Percentiles rank a stretch among this genome's conserved stretches.
These are phyloP conservation scores for Oleoguttula mirabilis DNA, from an alignment of 495 filamentous ascomycete species.

Conservation along the genomic window DNA sequence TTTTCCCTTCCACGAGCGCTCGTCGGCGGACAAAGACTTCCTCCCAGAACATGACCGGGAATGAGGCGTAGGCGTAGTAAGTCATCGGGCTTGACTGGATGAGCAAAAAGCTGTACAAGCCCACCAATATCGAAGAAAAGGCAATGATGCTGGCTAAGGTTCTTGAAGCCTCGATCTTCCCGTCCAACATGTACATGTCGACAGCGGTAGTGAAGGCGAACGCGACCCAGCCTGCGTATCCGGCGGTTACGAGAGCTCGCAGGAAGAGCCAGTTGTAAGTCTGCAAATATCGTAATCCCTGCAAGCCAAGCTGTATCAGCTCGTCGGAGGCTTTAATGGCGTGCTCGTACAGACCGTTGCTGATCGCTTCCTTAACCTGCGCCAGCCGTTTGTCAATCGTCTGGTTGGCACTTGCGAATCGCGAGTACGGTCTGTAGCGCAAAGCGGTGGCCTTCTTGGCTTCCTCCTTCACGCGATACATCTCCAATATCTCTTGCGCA, in stretches of 20 bases:
- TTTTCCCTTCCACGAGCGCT: conserved; percentile 54
- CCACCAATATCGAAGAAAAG: conserved; percentile 65
- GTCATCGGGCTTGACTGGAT: conserved; percentile 67
- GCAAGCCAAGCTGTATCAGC: conserved; percentile 62
- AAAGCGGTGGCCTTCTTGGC: conserved; percentile 65
- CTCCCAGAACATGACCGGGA: conserved; percentile 93
- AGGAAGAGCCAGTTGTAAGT: conserved; percentile 98
- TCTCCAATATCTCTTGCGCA: conserved; percentile 79
- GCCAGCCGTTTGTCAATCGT: conserved; percentile 57
- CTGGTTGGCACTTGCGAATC: conserved; percentile 46
- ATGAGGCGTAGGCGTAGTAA: conserved; percentile 88
- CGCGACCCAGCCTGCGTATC: conserved; percentile 93
- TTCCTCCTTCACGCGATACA: conserved; percentile 92
- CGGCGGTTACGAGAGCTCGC: conserved; percentile 78
- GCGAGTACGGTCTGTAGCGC: conserved; percentile 59
- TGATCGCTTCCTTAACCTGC: conserved; percentile 55
- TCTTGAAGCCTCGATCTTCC: conserved; percentile 53
- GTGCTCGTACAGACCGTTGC: conserved; percentile 50
- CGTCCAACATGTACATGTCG: conserved; percentile 76
- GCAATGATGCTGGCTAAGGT: conserved; percentile 46
- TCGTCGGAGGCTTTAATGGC: conserved; percentile 65
- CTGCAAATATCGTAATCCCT: conserved; percentile 86
- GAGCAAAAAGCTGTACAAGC: conserved; percentile 64
- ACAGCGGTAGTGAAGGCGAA: conserved; percentile 88
- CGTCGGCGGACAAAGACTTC: conserved; percentile 74